Evolutionary conservation across 2,329 filamentous ascomycete species (phyloP), one percentile per base, ranked within the genome.

Genomic region (Cladophialophora immunda): DNA sequence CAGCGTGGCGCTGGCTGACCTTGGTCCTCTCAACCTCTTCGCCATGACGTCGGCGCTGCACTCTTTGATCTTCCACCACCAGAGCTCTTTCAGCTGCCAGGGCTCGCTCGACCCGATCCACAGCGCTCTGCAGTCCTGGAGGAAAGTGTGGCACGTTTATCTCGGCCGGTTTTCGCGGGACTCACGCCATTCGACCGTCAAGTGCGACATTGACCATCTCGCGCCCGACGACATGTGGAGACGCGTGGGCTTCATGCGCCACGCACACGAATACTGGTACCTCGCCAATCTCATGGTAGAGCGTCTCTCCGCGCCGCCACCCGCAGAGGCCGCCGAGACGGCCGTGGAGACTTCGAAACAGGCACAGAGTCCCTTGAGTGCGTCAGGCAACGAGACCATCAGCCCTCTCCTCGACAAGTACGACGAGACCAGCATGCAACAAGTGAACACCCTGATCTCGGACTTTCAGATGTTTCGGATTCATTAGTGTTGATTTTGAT

Each of bases 351-450:
- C 22, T 15, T 15, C 32, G 4, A n/a, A 11, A 25, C 15, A 47
- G n/a, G 17, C 17, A n/a, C 45, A 53, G 41, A 50, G 47, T 22
- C 19, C 30, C n/a, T 15, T 62, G 19, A 50, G 45, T 50, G 45
- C 45, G 34, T 29, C 58, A 5, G 58, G 27, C 32, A 64, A 63
- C 7, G 60, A 71, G 36, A 65, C 70, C 1, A 64, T 67, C 27
- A 74, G 77, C 57, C 75, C 76, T 7, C 76, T 79, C 19, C 65
- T 79, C 32, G 71, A 73, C 38, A 73, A 78, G 65, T 80, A 78
- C 67, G 78, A 80, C 63, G 77, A 80, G 62, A 80, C 78, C 0
- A 79, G 78, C 64, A 79, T 80, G 78, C 73, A 75, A 5, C 78
- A 80, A 62, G 74, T 80, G 11, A 80, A 80, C 61, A 75, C 78